Base-by-base conservation (phyloP, 345 rosid genomes). In the Aurinia saxatilis region DNA sequence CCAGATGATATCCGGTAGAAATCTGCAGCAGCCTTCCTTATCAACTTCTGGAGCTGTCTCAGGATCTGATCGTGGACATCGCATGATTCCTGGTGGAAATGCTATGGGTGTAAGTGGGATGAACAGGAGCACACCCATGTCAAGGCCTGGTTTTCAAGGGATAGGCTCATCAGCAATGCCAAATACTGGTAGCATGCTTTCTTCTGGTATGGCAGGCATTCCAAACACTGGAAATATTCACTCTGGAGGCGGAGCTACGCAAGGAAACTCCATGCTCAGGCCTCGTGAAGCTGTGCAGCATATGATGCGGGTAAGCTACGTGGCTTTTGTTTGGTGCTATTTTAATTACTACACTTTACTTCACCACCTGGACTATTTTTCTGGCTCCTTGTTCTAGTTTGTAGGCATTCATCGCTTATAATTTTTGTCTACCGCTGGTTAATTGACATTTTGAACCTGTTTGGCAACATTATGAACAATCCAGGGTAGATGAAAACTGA, bases 121-220 rank as follows among this genome's bases (percentile, higher is more conserved):
- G 67, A 83, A 80, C 63, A 84, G 96, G 73, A 77, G 60, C 74
- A 71, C 90, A 82, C 81, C 93, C 60, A 51, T 83, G 68, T 53
- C 96, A 25, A 82, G 95, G 73, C 83, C 95, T 63, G 95, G 89
- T 6, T 81, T 79, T 74, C 99, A 79, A 67, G 96, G 89, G 63
- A 69, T 82, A 74, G 73, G 78, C 66, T 79, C 97, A 57, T 78
- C 98, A 18, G 69, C 91, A 35, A 59, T 82, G 75, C 73, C 85
- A 72, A 88, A 76, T 65, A 77, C 88, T 57, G 77, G 83, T 17
- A 78, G 77, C 70, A 73, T 89, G 82, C 80, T 81, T 70, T 79
- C 96, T 59, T 73, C 95, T 66, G 63, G 82, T 56, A 63, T 79
- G 84, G 90, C 66, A 51, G 96, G 93, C 72, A 73, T 86, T 76